phyloP scores from a whole-genome alignment of 345 rosid genomes.

The Toxicodendron radicans region DNA sequence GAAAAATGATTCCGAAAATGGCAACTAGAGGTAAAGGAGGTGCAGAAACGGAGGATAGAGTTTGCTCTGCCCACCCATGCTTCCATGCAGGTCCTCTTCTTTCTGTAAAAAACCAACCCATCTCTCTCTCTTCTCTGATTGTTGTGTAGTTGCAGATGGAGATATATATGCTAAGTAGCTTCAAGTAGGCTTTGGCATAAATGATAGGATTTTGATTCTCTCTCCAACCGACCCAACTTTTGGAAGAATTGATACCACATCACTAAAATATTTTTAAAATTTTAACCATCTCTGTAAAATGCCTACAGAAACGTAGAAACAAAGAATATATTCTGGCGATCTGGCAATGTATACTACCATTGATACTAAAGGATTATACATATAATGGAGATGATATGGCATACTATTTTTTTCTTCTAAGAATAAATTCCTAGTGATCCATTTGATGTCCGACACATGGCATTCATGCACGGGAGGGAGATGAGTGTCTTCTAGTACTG shows the following conservation, averaged over 20 bases:
- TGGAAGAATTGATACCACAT: not conserved
- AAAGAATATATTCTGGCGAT: slow-evolving; percentile 8
- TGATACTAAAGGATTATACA: too few relatives aligned
- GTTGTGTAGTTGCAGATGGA: not conserved
- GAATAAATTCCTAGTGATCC: too few relatives aligned
- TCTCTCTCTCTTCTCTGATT: slow-evolving; percentile 16
- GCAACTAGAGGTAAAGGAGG: slow-evolving; percentile 66
- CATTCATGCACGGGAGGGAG: too few relatives aligned
- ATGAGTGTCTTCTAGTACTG: too few relatives aligned
- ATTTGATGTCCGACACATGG: too few relatives aligned
- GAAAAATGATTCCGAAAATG: slow-evolving; percentile 49
- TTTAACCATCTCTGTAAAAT: not conserved
- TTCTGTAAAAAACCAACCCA: slow-evolving; percentile 58
- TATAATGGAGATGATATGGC: too few relatives aligned
- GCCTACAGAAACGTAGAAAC: not conserved
- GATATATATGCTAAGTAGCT: not conserved
- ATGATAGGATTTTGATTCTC: slow-evolving; percentile 38
- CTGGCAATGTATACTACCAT: not conserved
- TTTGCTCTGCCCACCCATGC: slow-evolving; percentile 56
- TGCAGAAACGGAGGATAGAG: slow-evolving; percentile 47
- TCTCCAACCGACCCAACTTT: slow-evolving; percentile 27
- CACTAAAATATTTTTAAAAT: too few relatives aligned
- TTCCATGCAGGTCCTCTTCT: slow-evolving; percentile 74
- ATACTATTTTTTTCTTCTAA: too few relatives aligned
- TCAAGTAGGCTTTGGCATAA: slow-evolving; percentile 39